phyloP scores from a whole-genome alignment of 441 rosid species.

The Erysimum cheiri region DNA sequence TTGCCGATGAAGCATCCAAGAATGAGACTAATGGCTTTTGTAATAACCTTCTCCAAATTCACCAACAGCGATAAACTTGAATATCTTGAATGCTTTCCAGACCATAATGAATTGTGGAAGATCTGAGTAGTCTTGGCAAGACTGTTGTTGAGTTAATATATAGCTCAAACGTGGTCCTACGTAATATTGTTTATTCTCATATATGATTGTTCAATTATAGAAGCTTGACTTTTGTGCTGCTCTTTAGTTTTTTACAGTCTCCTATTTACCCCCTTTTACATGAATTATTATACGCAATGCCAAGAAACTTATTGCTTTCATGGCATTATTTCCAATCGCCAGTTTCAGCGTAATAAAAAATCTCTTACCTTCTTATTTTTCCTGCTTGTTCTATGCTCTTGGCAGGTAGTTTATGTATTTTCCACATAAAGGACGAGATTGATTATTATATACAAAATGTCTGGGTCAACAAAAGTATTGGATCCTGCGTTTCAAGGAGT shows the following conservation, averaged over 20 bases:
- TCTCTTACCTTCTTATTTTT: conserved; percentile 32
- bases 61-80: background rate
- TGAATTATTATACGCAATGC: conserved; percentile 1
- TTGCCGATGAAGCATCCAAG: conserved; percentile 16
- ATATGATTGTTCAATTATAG: background rate
- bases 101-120: conserved; percentile 11
- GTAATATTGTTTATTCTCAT: background rate
- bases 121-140: background rate
- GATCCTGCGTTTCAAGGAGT: conserved; percentile 97
- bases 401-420: conserved; percentile 40
- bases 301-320: background rate
- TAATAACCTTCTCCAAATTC: background rate
- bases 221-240: conserved; percentile 12
- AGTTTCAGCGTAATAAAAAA: conserved; percentile 17
- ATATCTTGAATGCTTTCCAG: conserved; percentile 2
- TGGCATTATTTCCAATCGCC: background rate
- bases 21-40: conserved; percentile 3
- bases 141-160: background rate
- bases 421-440: conserved; percentile 35
- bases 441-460: conserved; percentile 56
- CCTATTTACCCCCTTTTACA: background rate
- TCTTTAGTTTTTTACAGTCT: background rate
- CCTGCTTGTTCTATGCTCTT: conserved; percentile 37
- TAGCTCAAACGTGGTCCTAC: background rate
- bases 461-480: conserved; percentile 75